phyloP scores from a whole-genome alignment of 108 stramenopile genomes.

The Fistulifera solaris region DNA sequence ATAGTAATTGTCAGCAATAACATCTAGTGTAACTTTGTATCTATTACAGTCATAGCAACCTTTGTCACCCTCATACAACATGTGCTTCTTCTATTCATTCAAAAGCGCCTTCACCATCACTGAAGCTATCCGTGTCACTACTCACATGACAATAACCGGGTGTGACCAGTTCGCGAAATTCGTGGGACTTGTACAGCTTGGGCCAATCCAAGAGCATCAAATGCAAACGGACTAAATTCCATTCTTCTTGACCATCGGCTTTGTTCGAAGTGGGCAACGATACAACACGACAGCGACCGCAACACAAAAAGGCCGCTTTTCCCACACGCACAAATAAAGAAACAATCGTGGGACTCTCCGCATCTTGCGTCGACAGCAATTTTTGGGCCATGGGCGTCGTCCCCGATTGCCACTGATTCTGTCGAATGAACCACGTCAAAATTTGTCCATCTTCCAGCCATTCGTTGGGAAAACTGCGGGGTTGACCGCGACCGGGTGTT shows the following conservation, averaged over 20 bases:
- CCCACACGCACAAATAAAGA: slow-evolving; percentile 20
- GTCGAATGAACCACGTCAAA: slow-evolving; percentile 26
- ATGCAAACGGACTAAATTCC: slow-evolving; percentile 11
- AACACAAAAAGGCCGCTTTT: slow-evolving; percentile 22
- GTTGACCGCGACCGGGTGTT: slow-evolving; percentile 4
- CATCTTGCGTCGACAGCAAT: slow-evolving; percentile 1
- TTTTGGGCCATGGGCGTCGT: slow-evolving; percentile 10
- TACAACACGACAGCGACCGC: slow-evolving; percentile 20
- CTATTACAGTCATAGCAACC: too few relatives aligned
- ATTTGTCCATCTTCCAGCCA: slow-evolving; percentile 24
- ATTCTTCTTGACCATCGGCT: neutral
- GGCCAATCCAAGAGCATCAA: slow-evolving; percentile 25
- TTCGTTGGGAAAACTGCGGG: slow-evolving; percentile 31
- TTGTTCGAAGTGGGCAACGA: neutral
- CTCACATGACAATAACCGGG: too few relatives aligned
- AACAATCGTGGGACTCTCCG: neutral
- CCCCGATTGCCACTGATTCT: slow-evolving; percentile 23
- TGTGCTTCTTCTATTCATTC: too few relatives aligned
- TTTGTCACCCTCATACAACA: too few relatives aligned
- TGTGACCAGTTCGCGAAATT: neutral
- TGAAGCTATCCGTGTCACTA: too few relatives aligned
- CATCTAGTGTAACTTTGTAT: too few relatives aligned
- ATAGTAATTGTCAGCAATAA: too few relatives aligned
- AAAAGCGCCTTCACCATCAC: too few relatives aligned
- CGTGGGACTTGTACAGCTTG: slow-evolving; percentile 11